phyloP scores from a whole-genome alignment of 768 basidiomycete genomes.

The Mycena albidolilacea region DNA sequence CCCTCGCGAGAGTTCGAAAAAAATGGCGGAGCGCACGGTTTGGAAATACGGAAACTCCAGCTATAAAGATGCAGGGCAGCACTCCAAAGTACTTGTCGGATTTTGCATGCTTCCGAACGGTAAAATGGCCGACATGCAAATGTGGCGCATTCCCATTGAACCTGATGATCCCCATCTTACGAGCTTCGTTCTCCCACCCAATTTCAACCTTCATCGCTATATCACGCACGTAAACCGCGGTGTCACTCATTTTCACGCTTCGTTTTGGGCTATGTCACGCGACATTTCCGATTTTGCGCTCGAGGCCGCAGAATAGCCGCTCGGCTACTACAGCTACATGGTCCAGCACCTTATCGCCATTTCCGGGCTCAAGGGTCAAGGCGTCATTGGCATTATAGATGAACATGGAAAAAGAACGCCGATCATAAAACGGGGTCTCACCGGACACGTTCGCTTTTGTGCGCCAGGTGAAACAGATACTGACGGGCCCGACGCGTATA shows the following conservation, averaged over 20 bases:
- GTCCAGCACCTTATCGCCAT: not conserved
- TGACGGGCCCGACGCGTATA: constrained; percentile 14
- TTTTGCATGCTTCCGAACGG: not conserved
- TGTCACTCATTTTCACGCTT: constrained; percentile 23
- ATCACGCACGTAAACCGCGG: constrained; percentile 32
- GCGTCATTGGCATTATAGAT: constrained; percentile 7
- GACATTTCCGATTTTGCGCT: constrained; percentile 17
- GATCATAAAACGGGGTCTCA: not conserved
- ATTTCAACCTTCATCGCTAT: constrained; percentile 23
- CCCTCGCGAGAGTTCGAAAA: not conserved
- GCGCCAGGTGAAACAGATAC: constrained; percentile 26
- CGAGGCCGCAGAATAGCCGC: not conserved
- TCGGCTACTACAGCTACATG: not conserved
- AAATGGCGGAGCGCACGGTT: not conserved
- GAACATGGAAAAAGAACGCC: not conserved
- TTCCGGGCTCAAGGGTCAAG: not conserved
- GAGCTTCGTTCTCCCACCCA: not conserved
- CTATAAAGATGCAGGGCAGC: not conserved
- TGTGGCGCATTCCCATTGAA: constrained; percentile 2
- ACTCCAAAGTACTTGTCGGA: constrained; percentile 9
- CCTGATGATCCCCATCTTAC: not conserved
- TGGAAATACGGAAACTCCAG: not conserved
- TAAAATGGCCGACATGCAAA: not conserved
- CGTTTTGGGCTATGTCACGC: constrained; percentile 8
- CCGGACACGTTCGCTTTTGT: constrained; percentile 13